A percentile compares a stretch with the other conserved stretches of the same genome.
phyloP scores from a whole-genome alignment of 805 yeast species.

The Candida chilensis region DNA sequence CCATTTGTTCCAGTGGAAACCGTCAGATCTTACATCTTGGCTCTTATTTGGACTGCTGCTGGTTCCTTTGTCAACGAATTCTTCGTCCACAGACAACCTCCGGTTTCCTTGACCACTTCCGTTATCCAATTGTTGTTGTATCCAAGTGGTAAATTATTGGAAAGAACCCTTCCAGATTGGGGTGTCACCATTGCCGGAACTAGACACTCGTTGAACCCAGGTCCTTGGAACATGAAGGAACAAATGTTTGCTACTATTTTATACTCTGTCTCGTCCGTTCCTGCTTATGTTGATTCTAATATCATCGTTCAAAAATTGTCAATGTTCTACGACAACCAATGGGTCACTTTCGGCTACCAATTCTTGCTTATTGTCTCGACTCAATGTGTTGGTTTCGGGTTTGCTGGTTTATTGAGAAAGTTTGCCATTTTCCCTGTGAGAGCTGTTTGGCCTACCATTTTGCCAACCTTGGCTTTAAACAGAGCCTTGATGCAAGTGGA shows the following conservation, averaged over 20 bases:
- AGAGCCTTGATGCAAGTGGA: constrained; percentile 11
- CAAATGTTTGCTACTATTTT: constrained; percentile 23
- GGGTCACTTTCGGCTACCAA: constrained; percentile 45
- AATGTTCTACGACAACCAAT: constrained; percentile 13
- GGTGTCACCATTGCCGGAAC: constrained; percentile 8
- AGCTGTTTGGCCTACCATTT: constrained; percentile 41
- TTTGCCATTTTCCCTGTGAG: constrained; percentile 43
- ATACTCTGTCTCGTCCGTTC: constrained; percentile 5
- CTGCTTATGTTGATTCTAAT: constrained; percentile 11
- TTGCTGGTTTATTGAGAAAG: constrained; percentile 56
- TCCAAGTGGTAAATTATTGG: constrained; percentile 30
- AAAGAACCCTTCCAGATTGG: constrained; percentile 16
- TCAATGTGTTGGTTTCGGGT: constrained; percentile 57
- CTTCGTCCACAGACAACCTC: constrained; percentile 27
- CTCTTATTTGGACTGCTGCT: constrained; percentile 24
- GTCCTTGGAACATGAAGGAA: constrained; percentile 28
- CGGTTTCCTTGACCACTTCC: constrained; percentile 22
- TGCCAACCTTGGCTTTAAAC: constrained; percentile 16
- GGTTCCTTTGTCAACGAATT: constrained; percentile 33
- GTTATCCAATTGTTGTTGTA: constrained; percentile 27
- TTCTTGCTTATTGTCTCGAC: constrained; percentile 42
- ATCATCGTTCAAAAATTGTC: constrained; percentile 12
- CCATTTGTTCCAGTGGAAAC: constrained; percentile 23
- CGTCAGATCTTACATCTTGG: constrained; percentile 29
- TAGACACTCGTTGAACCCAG: constrained; percentile 31